Base-by-base conservation (phyloP, 1,284 basidiomycete genomes). In the Meira nashicola region DNA sequence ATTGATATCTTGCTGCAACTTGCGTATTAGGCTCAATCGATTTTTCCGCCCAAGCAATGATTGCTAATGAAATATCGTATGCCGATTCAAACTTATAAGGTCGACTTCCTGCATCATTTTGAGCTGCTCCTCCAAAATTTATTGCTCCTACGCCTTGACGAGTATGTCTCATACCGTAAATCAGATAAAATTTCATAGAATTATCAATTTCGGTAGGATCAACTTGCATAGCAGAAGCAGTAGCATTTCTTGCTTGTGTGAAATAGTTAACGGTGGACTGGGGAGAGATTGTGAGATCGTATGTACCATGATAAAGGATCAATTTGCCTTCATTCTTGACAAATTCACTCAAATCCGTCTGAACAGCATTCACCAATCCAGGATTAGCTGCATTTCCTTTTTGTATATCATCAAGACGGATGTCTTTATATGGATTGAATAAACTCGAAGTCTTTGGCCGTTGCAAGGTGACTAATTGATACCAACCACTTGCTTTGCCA, bases 401-500 rank as follows among this genome's bases (percentile, higher is more conserved):
- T 48, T 58, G 49, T 33, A 71, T 39, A 44, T 50, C 54, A 23
- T 56, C 66, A 8, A 50, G 28, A 6, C 69, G 60, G 48, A 64
- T 19, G n/a, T 59, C 46, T 33, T 12, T 54, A 50, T 46, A 59
- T 2, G 17, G 23, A 38, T 63, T 48, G 25, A 57, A 60, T 38
- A 19, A n/a, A 39, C 33, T 15, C 37, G 54, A 48, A 39, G 53
- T 44, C 28, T 33, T 19, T 7, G 49, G 39, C 33, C 39, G 60
- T 64, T 63, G 38, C 68, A 68, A 15, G 63, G 65, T 17, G 55
- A 64, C 33, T 69, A 74, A 40, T 68, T 73, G 25, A 68, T 73
- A 10, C 75, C 73, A 61, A 66, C 65, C 62, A 67, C 73, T 50
- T 66, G 76, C 60, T 51, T 65, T 65, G 15, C 47, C 50, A 17